These are phyloP conservation scores for Thermomucor indicae-seudaticae DNA, from an alignment of 371 early-diverging fungal species.

Conservation along the genomic window DNA sequence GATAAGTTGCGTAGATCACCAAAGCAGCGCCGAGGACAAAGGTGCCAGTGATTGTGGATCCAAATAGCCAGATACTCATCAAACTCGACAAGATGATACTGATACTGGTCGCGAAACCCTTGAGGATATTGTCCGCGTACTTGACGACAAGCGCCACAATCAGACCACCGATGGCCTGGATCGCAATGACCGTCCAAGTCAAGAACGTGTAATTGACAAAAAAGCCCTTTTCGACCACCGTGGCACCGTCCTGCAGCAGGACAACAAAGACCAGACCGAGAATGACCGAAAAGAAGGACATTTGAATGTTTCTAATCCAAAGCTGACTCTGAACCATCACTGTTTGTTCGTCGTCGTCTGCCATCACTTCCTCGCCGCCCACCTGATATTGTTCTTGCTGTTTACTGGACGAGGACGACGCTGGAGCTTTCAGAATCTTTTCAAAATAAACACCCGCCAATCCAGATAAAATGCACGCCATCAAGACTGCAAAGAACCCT, in stretches of 20 bases:
- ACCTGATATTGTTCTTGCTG: constrained; percentile 3
- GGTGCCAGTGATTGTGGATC: constrained; percentile 55
- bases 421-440: constrained; percentile 78
- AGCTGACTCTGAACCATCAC: constrained; percentile 47
- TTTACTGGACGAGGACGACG: constrained; percentile 5
- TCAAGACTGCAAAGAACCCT: constrained; percentile 60
- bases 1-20: constrained; percentile 76
- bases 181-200: constrained; percentile 76
- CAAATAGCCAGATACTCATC: constrained; percentile 75
- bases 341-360: constrained; percentile 2
- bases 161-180: constrained; percentile 90
- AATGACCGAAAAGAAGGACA: constrained; percentile 71
- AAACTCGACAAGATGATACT: constrained; percentile 87
- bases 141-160: constrained; percentile 94
- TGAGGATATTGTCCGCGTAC: constrained; percentile 95
- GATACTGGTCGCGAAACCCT: constrained; percentile 94
- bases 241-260: constrained; percentile 71
- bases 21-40: constrained; percentile 79
- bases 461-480: constrained; percentile 90
- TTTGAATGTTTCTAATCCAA: constrained; percentile 89
- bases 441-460: constrained; percentile 96
- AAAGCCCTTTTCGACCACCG: constrained; percentile 75
- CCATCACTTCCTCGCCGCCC: background rate
- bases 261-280: constrained; percentile 67
- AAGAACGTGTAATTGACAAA: constrained; percentile 81